Conservation (phyloP, 768 basidiomycete genomes). For the Tulasnella sp. region DNA sequence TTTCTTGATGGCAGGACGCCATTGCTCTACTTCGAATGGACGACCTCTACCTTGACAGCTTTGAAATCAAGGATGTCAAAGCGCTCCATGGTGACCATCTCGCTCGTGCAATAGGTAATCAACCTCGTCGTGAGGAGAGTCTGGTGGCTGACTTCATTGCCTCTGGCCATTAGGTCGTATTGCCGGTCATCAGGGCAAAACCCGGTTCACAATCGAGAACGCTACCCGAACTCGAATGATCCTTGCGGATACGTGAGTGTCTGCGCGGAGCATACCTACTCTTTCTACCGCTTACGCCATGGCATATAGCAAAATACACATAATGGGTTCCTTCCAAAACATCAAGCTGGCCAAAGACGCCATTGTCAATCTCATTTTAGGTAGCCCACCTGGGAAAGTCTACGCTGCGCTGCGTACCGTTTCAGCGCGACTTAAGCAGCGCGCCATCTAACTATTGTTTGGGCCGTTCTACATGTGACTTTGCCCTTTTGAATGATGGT, state of each 20-base stretch:
- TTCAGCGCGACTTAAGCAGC: constrained; percentile 88
- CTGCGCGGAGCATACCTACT: constrained; percentile 32
- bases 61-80: constrained; percentile 99
- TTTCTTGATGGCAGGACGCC: constrained; percentile 61
- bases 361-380: constrained; percentile 89
- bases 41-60: constrained; percentile 96
- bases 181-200: constrained; percentile 97
- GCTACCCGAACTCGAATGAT: constrained; percentile 96
- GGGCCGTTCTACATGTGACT: neutral
- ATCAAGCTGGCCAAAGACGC: constrained; percentile 97
- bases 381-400: constrained; percentile 91
- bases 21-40: constrained; percentile 93
- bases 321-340: constrained; percentile 97
- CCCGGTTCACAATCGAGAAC: constrained; percentile 98
- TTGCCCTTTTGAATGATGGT: neutral
- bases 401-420: constrained; percentile 89
- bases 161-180: constrained; percentile 65
- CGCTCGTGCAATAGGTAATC: constrained; percentile 86
- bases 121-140: constrained; percentile 25
- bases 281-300: constrained; percentile 20
- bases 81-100: constrained; percentile 96
- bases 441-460: constrained; percentile 55
- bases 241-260: constrained; percentile 82
- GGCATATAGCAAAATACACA: constrained; percentile 81
- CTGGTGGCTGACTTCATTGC: neutral